These are phyloP conservation scores for Coemansia sp. DNA, from an alignment of 192 early-diverging fungal species.

Conservation along the genomic window DNA sequence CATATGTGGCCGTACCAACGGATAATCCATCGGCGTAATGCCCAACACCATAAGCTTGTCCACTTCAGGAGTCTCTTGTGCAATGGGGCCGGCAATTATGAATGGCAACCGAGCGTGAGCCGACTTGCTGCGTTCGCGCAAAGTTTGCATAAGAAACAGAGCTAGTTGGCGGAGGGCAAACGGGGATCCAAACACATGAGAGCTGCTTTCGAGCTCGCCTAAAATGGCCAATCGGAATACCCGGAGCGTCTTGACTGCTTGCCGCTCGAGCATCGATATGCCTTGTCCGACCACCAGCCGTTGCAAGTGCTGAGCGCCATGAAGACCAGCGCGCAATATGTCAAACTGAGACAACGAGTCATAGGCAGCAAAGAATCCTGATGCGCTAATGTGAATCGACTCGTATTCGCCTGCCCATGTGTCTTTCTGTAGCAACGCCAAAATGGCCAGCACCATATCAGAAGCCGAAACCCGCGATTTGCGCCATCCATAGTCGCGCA, in stretches of 20 bases:
- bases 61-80: conserved; percentile 22
- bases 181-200: conserved; percentile 58
- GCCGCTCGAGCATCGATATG: conserved; percentile 77
- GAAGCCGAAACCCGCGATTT: conserved; percentile 65
- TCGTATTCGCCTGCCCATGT: not conserved
- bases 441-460: conserved; percentile 79
- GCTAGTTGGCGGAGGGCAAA: conserved; percentile 75
- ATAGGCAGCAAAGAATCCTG: conserved; percentile 85
- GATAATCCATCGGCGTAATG: conserved; percentile 52
- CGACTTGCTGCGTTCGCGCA: conserved; percentile 32
- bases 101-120: conserved; percentile 61
- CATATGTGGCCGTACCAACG: conserved; percentile 52
- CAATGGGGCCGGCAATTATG: conserved; percentile 73
- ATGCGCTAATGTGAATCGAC: not conserved
- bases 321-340: conserved; percentile 62
- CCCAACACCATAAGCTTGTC: conserved; percentile 74
- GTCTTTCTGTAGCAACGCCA: conserved; percentile 63
- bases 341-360: conserved; percentile 66
- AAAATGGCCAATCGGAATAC: conserved; percentile 76
- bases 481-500: conserved; percentile 71
- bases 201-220: conserved; percentile 50
- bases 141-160: conserved; percentile 76
- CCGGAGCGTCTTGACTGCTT: conserved; percentile 69
- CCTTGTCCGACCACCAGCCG: conserved; percentile 74
- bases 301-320: conserved; percentile 75